Conservation (phyloP, 148 eudicot species). For the Silene latifolia region DNA sequence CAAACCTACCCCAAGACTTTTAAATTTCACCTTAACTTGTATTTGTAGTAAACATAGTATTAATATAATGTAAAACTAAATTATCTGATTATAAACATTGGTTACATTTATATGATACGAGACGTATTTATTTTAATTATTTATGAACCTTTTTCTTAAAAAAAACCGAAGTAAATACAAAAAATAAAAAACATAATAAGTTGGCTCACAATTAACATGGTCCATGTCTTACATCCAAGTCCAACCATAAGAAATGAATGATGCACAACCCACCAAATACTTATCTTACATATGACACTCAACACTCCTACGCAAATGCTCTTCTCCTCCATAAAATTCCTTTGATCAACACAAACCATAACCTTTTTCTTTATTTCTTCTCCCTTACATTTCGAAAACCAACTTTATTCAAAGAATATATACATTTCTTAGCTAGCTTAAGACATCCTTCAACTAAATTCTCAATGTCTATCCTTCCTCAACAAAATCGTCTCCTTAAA, state of each 20-base stretch:
- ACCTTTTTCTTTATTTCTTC: not conserved
- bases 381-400: not conserved
- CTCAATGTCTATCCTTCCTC: constrained; percentile 55
- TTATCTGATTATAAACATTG: no score
- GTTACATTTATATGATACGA: no score
- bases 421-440: not conserved
- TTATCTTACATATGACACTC: not conserved
- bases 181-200: no score
- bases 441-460: not conserved
- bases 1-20: no score
- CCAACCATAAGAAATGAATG: constrained; percentile 17
- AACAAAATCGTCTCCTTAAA: constrained; percentile 34
- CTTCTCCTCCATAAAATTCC: not conserved
- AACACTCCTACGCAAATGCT: constrained; percentile 36
- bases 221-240: not conserved
- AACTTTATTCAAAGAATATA: not conserved
- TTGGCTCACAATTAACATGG: not conserved
- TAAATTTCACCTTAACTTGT: no score
- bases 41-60: no score
- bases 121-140: no score
- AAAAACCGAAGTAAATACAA: no score
- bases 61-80: no score
- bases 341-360: constrained; percentile 22
- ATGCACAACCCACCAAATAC: not conserved
- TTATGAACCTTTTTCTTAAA: no score